Evolutionary conservation across 1,139 yeast species (phyloP).

Genomic region (Yamadazyma conglobata): DNA sequence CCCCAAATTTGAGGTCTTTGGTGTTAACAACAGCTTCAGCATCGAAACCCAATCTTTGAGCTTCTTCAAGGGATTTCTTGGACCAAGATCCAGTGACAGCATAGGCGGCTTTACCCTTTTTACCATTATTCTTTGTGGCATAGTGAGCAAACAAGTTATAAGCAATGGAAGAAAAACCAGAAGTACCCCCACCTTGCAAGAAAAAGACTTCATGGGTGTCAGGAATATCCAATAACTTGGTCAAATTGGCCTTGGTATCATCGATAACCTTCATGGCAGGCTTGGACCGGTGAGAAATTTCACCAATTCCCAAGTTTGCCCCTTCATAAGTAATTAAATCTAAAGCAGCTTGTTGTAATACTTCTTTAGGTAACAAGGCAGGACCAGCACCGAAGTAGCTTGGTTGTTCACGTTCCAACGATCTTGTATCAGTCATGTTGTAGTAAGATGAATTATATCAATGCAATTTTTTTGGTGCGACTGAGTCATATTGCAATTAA

Average conservation of each 20-base stretch:
- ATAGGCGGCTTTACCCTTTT: slow-evolving; percentile 79
- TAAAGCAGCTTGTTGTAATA: slow-evolving; percentile 79
- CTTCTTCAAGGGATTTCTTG: slow-evolving; percentile 82
- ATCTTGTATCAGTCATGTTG: slow-evolving; percentile 6
- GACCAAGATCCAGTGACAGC: slow-evolving; percentile 94
- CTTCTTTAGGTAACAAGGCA: slow-evolving; percentile 80
- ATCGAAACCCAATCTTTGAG: slow-evolving; percentile 75
- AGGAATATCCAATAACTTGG: slow-evolving; percentile 66
- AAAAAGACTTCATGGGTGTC: slow-evolving; percentile 92
- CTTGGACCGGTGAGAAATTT: slow-evolving; percentile 88
- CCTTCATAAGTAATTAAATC: slow-evolving; percentile 72
- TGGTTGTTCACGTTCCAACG: slow-evolving; percentile 65
- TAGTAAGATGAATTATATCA: background rate
- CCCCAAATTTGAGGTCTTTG: slow-evolving; percentile 59
- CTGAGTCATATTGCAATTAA: slow-evolving; percentile 5
- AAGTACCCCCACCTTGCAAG: slow-evolving; percentile 97
- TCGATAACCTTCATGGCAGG: slow-evolving; percentile 78
- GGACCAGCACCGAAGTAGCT: slow-evolving; percentile 97
- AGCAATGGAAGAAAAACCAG: slow-evolving; percentile 86
- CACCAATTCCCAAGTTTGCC: slow-evolving; percentile 85
- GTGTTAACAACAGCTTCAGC: slow-evolving; percentile 69
- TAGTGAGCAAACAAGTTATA: slow-evolving; percentile 77
- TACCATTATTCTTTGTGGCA: slow-evolving; percentile 60
- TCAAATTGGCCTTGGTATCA: slow-evolving; percentile 66
- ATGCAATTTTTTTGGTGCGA: slow-evolving; percentile 6